A percentile compares a stretch with the other conserved stretches of the same genome.
Evolutionary conservation across 345 rosid species (phyloP).

Genomic region (Lenwebbia sp.): DNA sequence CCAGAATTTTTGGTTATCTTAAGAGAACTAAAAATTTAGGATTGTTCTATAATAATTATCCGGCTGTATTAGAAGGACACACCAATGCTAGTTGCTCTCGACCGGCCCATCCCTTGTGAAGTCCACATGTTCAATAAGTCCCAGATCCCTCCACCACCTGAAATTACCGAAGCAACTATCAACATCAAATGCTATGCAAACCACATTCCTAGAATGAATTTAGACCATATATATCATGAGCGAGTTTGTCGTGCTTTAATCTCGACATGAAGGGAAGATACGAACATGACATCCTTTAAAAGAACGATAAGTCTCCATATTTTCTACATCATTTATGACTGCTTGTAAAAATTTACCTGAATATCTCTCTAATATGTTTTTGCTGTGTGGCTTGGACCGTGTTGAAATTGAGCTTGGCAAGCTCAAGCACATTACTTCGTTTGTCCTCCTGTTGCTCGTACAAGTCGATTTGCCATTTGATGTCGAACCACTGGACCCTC

Average conservation of each 20-base stretch:
- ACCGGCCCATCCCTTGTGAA: constrained; percentile 41
- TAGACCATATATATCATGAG: neutral
- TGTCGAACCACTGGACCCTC: constrained; percentile 40
- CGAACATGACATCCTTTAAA: neutral
- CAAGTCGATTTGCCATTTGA: constrained; percentile 26
- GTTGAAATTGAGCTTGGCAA: constrained; percentile 40
- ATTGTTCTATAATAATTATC: too few species aligned
- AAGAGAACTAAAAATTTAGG: too few species aligned
- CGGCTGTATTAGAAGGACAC: too few species aligned
- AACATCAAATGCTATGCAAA: neutral
- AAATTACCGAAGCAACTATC: neutral
- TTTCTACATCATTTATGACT: neutral
- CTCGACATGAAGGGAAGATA: neutral
- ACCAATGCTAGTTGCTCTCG: constrained; percentile 7
- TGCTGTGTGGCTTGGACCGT: constrained; percentile 31
- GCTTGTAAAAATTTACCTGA: constrained; percentile 10
- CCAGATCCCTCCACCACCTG: constrained; percentile 50
- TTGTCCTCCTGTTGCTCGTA: neutral
- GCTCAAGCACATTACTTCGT: constrained; percentile 4
- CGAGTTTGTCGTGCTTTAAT: neutral
- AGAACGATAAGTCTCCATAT: neutral
- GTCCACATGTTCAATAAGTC: constrained; percentile 16
- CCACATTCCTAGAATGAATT: neutral
- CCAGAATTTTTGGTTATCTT: too few species aligned
- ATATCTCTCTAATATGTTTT: constrained; percentile 24